Conservation (phyloP, 768 basidiomycete species). For the Calvatia gigantea region DNA sequence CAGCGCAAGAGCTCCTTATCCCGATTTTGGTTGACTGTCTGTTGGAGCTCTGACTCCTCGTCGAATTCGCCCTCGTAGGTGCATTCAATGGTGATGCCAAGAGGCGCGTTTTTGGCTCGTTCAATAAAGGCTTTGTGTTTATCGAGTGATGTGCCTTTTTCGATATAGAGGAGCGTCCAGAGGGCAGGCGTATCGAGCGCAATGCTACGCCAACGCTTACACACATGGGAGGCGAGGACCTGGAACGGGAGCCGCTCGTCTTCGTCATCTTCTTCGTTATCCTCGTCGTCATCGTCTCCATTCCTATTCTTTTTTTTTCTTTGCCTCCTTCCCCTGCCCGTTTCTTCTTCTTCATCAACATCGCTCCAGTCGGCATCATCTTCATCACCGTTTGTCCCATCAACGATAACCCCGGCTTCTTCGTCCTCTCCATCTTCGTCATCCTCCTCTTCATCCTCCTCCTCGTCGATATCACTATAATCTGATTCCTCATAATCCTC, state of each 20-base stretch:
- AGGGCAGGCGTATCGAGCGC: slow-evolving; percentile 51
- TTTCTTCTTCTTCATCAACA: slow-evolving; percentile 17
- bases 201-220: slow-evolving; percentile 53
- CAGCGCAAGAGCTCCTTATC: slow-evolving; percentile 18
- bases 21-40: slow-evolving; percentile 13
- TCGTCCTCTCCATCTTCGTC: slow-evolving; percentile 19
- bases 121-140: slow-evolving; percentile 42
- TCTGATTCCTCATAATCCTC: slow-evolving; percentile 28
- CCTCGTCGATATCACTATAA: slow-evolving; percentile 26
- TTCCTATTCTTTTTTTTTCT: background rate
- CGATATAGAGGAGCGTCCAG: slow-evolving; percentile 50
- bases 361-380: slow-evolving; percentile 20
- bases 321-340: slow-evolving; percentile 9
- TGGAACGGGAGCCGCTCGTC: slow-evolving; percentile 35
- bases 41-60: slow-evolving; percentile 21
- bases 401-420: slow-evolving; percentile 22
- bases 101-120: slow-evolving; percentile 50
- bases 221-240: slow-evolving; percentile 59
- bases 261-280: slow-evolving; percentile 10
- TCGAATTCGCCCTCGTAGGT: slow-evolving; percentile 28
- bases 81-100: slow-evolving; percentile 51
- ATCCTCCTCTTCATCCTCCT: slow-evolving; percentile 29
- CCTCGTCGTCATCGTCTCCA: slow-evolving; percentile 14
- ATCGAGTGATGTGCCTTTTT: slow-evolving; percentile 38
- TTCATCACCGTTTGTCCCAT: slow-evolving; percentile 15